Evolutionary conservation across 805 yeast genomes (phyloP).

Genomic region (Starmerella gropengiesseri): DNA sequence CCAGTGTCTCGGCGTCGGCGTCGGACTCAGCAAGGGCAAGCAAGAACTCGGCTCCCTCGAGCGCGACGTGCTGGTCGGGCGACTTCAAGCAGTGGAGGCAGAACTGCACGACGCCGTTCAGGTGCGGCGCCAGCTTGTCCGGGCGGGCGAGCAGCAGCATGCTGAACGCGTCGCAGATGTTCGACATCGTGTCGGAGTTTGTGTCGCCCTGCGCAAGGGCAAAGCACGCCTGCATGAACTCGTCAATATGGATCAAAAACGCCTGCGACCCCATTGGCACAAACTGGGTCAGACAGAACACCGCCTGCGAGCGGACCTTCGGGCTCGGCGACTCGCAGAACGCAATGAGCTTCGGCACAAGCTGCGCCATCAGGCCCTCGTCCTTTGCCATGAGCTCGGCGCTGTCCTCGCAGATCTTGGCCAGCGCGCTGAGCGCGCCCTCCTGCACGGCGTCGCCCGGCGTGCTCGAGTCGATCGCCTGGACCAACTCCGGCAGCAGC

Average conservation of each 20-base stretch:
- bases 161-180: conserved; percentile 68
- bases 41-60: conserved; percentile 89
- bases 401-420: conserved; percentile 86
- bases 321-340: conserved; percentile 33
- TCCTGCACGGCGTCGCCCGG: conserved; percentile 37
- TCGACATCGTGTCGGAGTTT: conserved; percentile 50
- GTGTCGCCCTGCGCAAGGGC: conserved; percentile 49
- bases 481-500: conserved; percentile 56
- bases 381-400: conserved; percentile 53
- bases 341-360: conserved; percentile 55
- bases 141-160: conserved; percentile 64
- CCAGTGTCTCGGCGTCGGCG: conserved; percentile 43
- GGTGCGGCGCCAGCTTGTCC: conserved; percentile 66
- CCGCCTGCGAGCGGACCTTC: conserved; percentile 47
- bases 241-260: conserved; percentile 53
- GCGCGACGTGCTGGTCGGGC: conserved; percentile 60
- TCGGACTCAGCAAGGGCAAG: conserved; percentile 59
- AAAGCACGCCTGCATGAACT: conserved; percentile 53
- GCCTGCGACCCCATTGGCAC: conserved; percentile 59
- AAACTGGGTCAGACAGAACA: conserved; percentile 67
- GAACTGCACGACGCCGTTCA: conserved; percentile 77
- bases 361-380: conserved; percentile 41
- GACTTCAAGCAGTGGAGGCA: conserved; percentile 67
- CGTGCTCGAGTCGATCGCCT: conserved; percentile 42
- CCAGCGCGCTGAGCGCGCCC: conserved; percentile 70